Evolutionary conservation across 495 filamentous ascomycete genomes (phyloP), one percentile per base, ranked within the genome.

Genomic region (Aspergillus incahuasiensis): DNA sequence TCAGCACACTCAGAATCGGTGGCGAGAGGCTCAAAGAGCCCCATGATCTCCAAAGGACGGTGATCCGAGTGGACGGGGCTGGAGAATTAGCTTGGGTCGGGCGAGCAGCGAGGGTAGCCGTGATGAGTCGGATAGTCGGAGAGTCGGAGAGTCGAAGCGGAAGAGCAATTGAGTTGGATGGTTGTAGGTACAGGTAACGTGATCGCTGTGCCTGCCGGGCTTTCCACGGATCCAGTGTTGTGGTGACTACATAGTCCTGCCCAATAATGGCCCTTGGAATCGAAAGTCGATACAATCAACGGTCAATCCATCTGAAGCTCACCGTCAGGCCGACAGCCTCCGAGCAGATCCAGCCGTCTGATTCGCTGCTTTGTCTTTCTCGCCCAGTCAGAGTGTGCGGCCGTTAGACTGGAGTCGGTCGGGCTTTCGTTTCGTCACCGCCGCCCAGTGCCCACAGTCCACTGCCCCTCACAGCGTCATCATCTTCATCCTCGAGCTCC

Each of bases 1-100:
- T 6, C 12, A 40, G 38, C 15, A 18, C 35, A 35, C 32, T 11
- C n/a, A n/a, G n/a, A n/a, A n/a, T n/a, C 6, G 32, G 32, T 35
- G 16, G 47, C 47, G 16, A 35, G 20, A 35, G 5, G 32, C 32
- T 35, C 2, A 35, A 16, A 28, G 20, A 13, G 22, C n/a, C 48
- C 34, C 47, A 49, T 49, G 47, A 49, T 49, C 32, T 22, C 21
- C 30, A 21, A 30, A 38, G 21, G 1, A 8, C 22, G 30, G 19
- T 7, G 48, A 50, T 25, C 48, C 48, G 48, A 50, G 19, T 50
- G 48, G 48, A n/a, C 34, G 18, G 16, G 22, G 48, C 12, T 40
- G 8, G 22, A 19, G 47, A 38, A 11, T 21, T 49, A 38, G 47
- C 21, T 35, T 38, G 47, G 32, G 47, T 21, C 47, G 47, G 47